These are phyloP conservation scores for Dendrostoma leiphaemia DNA, from an alignment of 2,329 filamentous ascomycete genomes.

Conservation along the genomic window DNA sequence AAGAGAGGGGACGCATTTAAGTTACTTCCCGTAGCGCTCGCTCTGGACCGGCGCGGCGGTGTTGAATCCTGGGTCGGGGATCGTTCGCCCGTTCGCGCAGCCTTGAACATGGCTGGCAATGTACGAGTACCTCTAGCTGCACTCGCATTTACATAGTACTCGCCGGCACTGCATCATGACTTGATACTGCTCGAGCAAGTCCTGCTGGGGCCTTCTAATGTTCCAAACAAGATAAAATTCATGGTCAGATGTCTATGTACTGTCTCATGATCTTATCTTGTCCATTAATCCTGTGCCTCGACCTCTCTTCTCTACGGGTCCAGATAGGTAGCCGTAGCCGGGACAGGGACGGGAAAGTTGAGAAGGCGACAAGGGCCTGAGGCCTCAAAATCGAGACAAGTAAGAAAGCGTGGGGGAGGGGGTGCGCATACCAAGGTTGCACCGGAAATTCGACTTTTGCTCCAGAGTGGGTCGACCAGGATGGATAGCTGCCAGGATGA, in stretches of 20 bases:
- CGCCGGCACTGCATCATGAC: not conserved
- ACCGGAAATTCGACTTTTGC: not conserved
- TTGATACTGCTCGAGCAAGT: not conserved
- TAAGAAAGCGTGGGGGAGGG: too few relatives aligned
- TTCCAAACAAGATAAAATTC: too few relatives aligned
- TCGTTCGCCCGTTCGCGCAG: conserved; percentile 1
- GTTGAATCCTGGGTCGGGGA: not conserved
- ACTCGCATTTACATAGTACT: not conserved
- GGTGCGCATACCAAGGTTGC: not conserved
- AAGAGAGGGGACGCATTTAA: not conserved
- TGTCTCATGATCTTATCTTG: too few relatives aligned
- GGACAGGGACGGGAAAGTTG: too few relatives aligned
- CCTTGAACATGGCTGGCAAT: not conserved
- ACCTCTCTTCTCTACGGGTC: too few relatives aligned
- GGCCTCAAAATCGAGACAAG: not conserved
- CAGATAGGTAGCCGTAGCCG: too few relatives aligned
- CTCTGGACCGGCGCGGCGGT: not conserved
- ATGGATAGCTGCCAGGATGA: not conserved
- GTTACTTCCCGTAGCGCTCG: not conserved
- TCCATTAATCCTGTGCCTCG: too few relatives aligned
- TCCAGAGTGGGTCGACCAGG: not conserved
- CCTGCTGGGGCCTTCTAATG: too few relatives aligned
- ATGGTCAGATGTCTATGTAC: too few relatives aligned
- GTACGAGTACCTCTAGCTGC: too few relatives aligned
- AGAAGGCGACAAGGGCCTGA: not conserved